Conservation (phyloP, 2,329 filamentous ascomycete genomes). For the Boeremia exigua region DNA sequence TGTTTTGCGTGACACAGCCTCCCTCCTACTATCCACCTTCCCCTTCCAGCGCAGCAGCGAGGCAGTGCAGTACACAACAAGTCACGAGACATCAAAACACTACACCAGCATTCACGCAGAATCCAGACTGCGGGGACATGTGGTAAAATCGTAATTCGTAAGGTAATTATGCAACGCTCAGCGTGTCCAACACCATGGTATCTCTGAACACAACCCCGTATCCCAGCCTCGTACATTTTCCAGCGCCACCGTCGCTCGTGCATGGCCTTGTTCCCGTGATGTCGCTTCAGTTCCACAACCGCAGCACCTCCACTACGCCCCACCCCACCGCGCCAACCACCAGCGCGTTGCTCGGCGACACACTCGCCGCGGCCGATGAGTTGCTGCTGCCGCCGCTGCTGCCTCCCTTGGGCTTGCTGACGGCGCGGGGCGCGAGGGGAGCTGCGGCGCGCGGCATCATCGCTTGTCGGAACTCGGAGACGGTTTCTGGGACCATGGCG, state of each 20-base stretch:
- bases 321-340: constrained; percentile 36
- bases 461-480: constrained; percentile 11
- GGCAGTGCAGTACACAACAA: not conserved
- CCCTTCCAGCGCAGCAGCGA: not conserved
- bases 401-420: constrained; percentile 14
- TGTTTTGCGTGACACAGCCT: no score
- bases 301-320: constrained; percentile 31
- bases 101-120: not conserved
- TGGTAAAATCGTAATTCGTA: not conserved
- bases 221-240: not conserved
- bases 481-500: constrained; percentile 19
- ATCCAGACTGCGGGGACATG: not conserved
- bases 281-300: constrained; percentile 27
- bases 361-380: constrained; percentile 23
- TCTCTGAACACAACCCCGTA: not conserved
- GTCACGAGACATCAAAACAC: not conserved
- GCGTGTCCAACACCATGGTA: not conserved
- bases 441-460: constrained; percentile 20
- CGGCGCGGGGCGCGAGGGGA: constrained; percentile 28
- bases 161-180: not conserved
- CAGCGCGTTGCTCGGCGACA: constrained; percentile 30
- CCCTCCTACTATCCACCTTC: not conserved
- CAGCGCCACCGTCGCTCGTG: not conserved
- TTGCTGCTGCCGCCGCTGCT: constrained; percentile 18
- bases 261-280: no score